Conservation (phyloP, 2,329 filamentous ascomycete genomes). For the Alternaria hordeiaustralica region DNA sequence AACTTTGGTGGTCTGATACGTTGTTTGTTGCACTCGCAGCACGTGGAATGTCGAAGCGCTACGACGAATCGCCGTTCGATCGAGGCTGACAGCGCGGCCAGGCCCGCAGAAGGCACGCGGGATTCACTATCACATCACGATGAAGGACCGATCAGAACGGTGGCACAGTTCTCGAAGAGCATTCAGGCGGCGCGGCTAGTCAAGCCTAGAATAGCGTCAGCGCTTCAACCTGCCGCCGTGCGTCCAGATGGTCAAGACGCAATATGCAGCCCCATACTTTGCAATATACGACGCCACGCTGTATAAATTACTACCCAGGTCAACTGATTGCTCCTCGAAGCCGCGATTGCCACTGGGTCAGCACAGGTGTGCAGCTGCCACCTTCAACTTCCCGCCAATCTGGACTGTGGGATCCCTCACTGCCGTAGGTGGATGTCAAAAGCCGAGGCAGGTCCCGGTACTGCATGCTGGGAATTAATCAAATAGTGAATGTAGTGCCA, state of each 20-base stretch:
- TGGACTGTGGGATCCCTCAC: conserved; percentile 7
- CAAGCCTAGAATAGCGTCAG: conserved; percentile 2
- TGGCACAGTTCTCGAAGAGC: conserved; percentile 16
- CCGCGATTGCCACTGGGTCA: conserved; percentile 7
- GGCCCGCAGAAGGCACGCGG: not conserved
- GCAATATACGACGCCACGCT: conserved; percentile 27
- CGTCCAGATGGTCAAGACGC: conserved; percentile 11
- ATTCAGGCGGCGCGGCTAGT: conserved; percentile 7
- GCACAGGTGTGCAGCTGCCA: no score
- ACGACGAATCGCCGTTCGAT: not conserved
- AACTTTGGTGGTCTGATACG: not conserved
- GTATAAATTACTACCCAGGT: conserved; percentile 21
- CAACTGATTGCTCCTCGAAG: conserved; percentile 22
- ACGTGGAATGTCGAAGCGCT: not conserved
- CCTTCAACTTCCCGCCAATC: conserved; percentile 7
- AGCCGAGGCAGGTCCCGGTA: conserved; percentile 23
- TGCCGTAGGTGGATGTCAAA: conserved; percentile 15
- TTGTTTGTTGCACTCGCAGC: not conserved
- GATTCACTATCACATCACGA: not conserved
- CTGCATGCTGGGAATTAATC: not conserved
- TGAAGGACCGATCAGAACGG: conserved; percentile 9
- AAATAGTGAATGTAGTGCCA: not conserved
- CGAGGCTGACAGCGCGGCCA: not conserved
- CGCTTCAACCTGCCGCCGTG: not conserved
- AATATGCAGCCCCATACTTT: conserved; percentile 30